A percentile compares a stretch with the other conserved stretches of the same genome.
Conservation (phyloP, 2,329 filamentous ascomycete species). For the Trichoderma sp. region DNA sequence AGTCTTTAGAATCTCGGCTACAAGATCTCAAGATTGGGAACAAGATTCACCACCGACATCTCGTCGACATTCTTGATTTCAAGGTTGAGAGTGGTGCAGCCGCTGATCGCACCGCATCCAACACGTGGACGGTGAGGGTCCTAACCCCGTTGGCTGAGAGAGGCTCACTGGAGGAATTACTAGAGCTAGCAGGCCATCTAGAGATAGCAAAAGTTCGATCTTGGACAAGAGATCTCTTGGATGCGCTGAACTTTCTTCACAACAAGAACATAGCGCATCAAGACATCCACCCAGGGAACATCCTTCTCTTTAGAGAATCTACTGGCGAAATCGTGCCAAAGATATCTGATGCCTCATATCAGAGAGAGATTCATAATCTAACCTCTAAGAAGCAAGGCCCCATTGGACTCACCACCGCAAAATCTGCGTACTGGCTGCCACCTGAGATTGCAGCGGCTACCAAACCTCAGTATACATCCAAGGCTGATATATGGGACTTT, state of each 20-base stretch:
- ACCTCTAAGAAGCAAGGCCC: conserved; percentile 51
- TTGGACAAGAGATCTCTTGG: conserved; percentile 89
- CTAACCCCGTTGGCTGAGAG: conserved; percentile 76
- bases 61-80: conserved; percentile 79
- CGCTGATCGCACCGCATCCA: conserved; percentile 36
- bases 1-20: conserved; percentile 72
- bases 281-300: conserved; percentile 74
- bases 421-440: conserved; percentile 79
- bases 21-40: conserved; percentile 73
- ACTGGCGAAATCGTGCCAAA: conserved; percentile 71
- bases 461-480: conserved; percentile 64
- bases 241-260: conserved; percentile 85
- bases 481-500: conserved; percentile 94
- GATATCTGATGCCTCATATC: conserved; percentile 70
- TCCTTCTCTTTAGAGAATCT: conserved; percentile 70
- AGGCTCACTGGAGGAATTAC: conserved; percentile 76
- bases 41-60: conserved; percentile 69
- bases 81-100: conserved; percentile 62
- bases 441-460: conserved; percentile 68
- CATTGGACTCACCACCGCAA: conserved; percentile 58
- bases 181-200: conserved; percentile 75
- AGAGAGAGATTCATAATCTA: conserved; percentile 64
- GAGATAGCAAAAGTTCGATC: conserved; percentile 74
- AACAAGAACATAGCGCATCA: conserved; percentile 81
- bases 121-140: conserved; percentile 69